Percentiles rank a stretch among this genome's conserved stretches.
phyloP scores from a whole-genome alignment of 441 rosid genomes.

The Gossypium gossypioides region DNA sequence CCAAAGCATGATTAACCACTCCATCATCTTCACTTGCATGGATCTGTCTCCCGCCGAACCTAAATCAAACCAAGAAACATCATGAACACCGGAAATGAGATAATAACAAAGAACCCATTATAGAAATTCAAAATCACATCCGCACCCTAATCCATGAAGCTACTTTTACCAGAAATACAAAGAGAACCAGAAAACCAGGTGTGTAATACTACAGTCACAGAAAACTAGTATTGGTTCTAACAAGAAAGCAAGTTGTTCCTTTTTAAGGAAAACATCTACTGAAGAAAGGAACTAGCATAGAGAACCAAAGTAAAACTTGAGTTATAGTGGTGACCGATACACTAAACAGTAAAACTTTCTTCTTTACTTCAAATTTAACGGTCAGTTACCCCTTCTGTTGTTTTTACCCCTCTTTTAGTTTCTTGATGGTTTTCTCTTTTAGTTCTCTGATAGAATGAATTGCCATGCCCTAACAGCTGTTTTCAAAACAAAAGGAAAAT shows the following conservation, averaged over 20 bases:
- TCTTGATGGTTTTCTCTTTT: neutral
- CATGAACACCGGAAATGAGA: neutral
- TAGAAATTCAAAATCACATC: neutral
- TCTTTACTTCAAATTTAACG: no score
- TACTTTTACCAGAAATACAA: no score
- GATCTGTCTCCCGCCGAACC: constrained; percentile 85
- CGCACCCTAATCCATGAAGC: no score
- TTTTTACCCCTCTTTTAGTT: no score
- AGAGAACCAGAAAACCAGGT: no score
- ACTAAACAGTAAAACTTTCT: neutral
- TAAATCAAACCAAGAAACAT: constrained; percentile 12
- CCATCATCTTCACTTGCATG: constrained; percentile 82
- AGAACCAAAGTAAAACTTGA: no score
- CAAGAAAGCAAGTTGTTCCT: no score
- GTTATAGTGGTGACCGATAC: neutral
- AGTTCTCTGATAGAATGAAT: neutral
- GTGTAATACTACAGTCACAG: no score
- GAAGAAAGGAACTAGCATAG: no score
- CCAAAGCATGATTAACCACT: constrained; percentile 54
- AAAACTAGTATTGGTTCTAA: no score
- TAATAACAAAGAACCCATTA: neutral
- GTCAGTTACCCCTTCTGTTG: no score
- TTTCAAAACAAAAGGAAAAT: neutral
- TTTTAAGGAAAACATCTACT: no score
- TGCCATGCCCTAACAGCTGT: neutral